Evolutionary conservation across 176 grass and related monocot genomes (phyloP).

Genomic region (Calamus simplicifolius): DNA sequence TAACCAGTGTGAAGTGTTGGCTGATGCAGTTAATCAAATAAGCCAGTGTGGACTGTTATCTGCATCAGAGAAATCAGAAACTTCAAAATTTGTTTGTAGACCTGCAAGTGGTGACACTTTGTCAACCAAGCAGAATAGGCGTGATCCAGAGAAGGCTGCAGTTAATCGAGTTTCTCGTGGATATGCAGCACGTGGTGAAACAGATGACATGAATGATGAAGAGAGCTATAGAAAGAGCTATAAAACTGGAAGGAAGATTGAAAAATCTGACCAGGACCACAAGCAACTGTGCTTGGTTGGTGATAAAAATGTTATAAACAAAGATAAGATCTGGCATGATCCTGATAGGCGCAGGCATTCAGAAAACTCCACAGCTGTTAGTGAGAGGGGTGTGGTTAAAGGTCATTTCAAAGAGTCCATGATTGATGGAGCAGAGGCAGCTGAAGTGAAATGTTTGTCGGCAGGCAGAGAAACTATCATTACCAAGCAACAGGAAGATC

Average conservation of each 20-base stretch:
- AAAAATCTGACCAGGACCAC: conserved; percentile 23
- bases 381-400: neutral
- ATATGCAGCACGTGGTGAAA: no score
- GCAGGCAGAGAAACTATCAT: neutral
- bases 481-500: neutral
- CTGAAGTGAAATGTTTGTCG: neutral
- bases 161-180: no score
- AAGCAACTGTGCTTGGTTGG: neutral
- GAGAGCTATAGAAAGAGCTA: conserved; percentile 12
- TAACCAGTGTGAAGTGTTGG: no score
- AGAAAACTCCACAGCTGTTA: conserved; percentile 10
- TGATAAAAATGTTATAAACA: conserved; percentile 1
- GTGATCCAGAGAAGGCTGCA: conserved; percentile 8
- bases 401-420: neutral
- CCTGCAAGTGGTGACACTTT: neutral
- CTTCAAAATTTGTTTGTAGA: no score
- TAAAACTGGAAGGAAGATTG: conserved; percentile 15
- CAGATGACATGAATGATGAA: neutral
- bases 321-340: conserved; percentile 8
- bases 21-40: no score
- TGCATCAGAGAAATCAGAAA: no score
- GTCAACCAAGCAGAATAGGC: conserved; percentile 6
- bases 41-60: no score
- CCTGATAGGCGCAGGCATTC: neutral
- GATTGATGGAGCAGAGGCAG: neutral